Percentiles rank a stretch among this genome's conserved stretches.
These are phyloP conservation scores for Lineolata rhizophorae DNA, from an alignment of 495 filamentous ascomycete genomes.

Conservation along the genomic window DNA sequence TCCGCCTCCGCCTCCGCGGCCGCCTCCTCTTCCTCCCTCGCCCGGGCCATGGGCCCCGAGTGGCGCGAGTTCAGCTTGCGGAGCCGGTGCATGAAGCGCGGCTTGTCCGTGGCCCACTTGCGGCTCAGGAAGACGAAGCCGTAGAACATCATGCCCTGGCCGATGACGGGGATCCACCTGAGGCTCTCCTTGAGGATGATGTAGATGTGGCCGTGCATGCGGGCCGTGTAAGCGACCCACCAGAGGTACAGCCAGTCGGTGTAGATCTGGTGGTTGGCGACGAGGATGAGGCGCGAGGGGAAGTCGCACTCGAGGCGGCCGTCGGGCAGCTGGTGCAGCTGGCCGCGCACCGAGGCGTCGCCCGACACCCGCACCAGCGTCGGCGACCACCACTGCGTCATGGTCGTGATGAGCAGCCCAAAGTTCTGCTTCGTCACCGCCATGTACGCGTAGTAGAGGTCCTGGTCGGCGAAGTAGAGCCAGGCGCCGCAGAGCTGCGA, in stretches of 20 bases:
- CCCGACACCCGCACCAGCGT: constrained; percentile 20
- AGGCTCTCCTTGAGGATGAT: constrained; percentile 23
- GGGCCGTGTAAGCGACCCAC: constrained; percentile 23
- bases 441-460: constrained; percentile 22
- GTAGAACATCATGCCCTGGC: constrained; percentile 20
- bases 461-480: constrained; percentile 18
- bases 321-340: constrained; percentile 17
- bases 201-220: constrained; percentile 22
- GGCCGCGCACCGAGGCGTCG: constrained; percentile 19
- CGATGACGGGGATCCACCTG: constrained; percentile 19
- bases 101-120: constrained; percentile 19
- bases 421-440: constrained; percentile 23
- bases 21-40: too few species aligned
- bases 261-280: constrained; percentile 23
- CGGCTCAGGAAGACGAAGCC: constrained; percentile 21
- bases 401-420: constrained; percentile 20
- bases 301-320: constrained; percentile 20
- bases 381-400: constrained; percentile 21
- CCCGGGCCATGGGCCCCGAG: too few species aligned
- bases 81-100: constrained; percentile 15
- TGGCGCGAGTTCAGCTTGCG: constrained; percentile 14
- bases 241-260: constrained; percentile 23
- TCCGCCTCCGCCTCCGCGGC: too few species aligned
- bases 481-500: constrained; percentile 21
- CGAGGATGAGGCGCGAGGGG: constrained; percentile 18